A percentile compares a stretch with the other conserved stretches of the same genome.
Conservation (phyloP, 345 rosid species). For the Odontarrhena argentea region DNA sequence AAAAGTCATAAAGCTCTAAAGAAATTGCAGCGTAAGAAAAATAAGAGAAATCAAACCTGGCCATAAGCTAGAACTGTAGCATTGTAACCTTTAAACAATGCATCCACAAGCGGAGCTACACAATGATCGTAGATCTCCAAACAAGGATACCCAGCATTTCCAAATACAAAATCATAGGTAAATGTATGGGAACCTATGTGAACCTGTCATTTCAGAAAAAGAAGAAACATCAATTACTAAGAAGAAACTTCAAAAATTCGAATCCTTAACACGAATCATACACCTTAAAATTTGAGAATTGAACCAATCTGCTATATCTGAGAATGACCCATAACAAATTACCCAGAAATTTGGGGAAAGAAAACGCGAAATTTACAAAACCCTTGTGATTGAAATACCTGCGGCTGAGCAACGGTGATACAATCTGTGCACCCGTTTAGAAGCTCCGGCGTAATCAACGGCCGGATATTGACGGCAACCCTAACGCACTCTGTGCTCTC, state of each 20-base stretch:
- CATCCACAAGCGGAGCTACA: constrained; percentile 88
- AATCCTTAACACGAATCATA: not conserved
- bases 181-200: constrained; percentile 85
- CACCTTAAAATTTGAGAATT: not conserved
- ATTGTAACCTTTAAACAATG: constrained; percentile 80
- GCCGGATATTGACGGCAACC: constrained; percentile 89
- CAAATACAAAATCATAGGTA: constrained; percentile 81
- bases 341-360: constrained; percentile 2
- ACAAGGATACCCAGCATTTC: constrained; percentile 55
- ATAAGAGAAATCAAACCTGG: constrained; percentile 54
- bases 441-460: constrained; percentile 88
- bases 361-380: not conserved
- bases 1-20: not conserved
- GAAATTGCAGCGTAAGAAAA: not conserved
- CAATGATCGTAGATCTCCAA: constrained; percentile 59
- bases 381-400: constrained; percentile 48
- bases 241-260: too few relatives aligned
- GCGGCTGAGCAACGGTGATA: constrained; percentile 82
- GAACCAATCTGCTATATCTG: not conserved
- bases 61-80: constrained; percentile 98
- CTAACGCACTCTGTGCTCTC: constrained; percentile 68
- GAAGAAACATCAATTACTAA: not conserved
- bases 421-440: constrained; percentile 85
- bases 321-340: not conserved
- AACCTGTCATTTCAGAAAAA: constrained; percentile 50